These are phyloP conservation scores for Aspergillus tubingensis DNA, from an alignment of 2,329 filamentous ascomycete genomes.

Conservation along the genomic window DNA sequence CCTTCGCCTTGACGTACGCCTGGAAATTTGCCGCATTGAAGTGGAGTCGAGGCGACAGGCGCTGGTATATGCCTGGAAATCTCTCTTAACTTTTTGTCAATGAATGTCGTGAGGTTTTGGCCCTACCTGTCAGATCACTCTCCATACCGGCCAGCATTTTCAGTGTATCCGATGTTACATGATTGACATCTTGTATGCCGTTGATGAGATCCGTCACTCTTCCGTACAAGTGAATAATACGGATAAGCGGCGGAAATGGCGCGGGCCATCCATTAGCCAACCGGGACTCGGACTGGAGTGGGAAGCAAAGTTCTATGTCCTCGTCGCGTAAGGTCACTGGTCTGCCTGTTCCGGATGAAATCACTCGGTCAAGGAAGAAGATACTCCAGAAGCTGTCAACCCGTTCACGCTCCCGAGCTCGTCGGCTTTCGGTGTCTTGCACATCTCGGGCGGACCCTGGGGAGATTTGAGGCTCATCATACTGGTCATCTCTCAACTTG, in stretches of 20 bases:
- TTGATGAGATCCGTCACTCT: conserved; percentile 82
- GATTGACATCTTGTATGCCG: conserved; percentile 70
- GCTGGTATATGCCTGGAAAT: conserved; percentile 63
- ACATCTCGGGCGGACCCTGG: conserved; percentile 28
- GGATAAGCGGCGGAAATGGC: conserved; percentile 76
- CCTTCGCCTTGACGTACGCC: conserved; percentile 75
- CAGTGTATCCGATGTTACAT: conserved; percentile 74
- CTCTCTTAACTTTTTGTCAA: conserved; percentile 1
- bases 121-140: conserved; percentile 68
- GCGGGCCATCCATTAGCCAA: conserved; percentile 68
- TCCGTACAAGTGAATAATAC: conserved; percentile 84
- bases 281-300: conserved; percentile 55
- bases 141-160: conserved; percentile 75
- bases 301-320: conserved; percentile 78
- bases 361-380: conserved; percentile 82
- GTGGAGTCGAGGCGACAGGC: conserved; percentile 71
- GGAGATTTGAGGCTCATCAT: conserved; percentile 45
- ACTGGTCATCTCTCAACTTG: conserved; percentile 48
- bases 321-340: conserved; percentile 81
- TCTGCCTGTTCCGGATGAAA: conserved; percentile 82
- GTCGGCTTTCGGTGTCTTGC: conserved; percentile 56
- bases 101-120: not conserved
- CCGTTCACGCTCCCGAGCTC: conserved; percentile 74
- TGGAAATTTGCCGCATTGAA: conserved; percentile 88
- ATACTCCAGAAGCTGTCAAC: conserved; percentile 90